phyloP scores from a whole-genome alignment of 1,139 yeast genomes.

The Candida pseudoviswanathii region DNA sequence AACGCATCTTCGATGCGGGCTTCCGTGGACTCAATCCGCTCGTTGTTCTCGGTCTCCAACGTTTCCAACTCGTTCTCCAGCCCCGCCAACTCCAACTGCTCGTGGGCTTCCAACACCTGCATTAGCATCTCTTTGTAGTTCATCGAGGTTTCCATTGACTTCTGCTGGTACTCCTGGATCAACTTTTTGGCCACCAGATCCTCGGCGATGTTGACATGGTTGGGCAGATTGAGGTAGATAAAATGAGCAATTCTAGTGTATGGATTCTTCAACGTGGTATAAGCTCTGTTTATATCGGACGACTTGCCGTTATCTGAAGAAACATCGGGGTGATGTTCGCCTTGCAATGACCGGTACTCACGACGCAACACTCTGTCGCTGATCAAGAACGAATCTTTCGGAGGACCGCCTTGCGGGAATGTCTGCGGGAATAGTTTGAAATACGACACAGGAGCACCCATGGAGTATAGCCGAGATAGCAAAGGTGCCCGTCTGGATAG shows the following conservation, averaged over 20 bases:
- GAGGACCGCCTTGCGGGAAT: conserved; percentile 72
- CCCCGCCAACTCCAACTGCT: conserved; percentile 65
- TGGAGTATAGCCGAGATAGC: conserved; percentile 4
- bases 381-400: conserved; percentile 59
- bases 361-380: conserved; percentile 59
- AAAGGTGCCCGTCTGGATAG: not conserved
- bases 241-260: conserved; percentile 55
- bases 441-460: conserved; percentile 26
- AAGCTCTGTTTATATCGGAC: conserved; percentile 71
- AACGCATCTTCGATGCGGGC: conserved; percentile 30
- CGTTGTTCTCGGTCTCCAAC: conserved; percentile 57
- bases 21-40: conserved; percentile 48
- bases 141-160: conserved; percentile 31
- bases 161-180: conserved; percentile 35
- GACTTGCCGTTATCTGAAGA: conserved; percentile 30
- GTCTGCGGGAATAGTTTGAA: conserved; percentile 75
- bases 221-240: conserved; percentile 39
- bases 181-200: conserved; percentile 42
- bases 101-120: conserved; percentile 82
- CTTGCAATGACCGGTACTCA: conserved; percentile 76
- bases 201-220: conserved; percentile 40
- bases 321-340: conserved; percentile 80
- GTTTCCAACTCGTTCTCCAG: conserved; percentile 57
- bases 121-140: conserved; percentile 62
- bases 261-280: conserved; percentile 69